Evolutionary conservation across 768 basidiomycete genomes (phyloP).

Genomic region (Tricholoma bakamatsutake): DNA sequence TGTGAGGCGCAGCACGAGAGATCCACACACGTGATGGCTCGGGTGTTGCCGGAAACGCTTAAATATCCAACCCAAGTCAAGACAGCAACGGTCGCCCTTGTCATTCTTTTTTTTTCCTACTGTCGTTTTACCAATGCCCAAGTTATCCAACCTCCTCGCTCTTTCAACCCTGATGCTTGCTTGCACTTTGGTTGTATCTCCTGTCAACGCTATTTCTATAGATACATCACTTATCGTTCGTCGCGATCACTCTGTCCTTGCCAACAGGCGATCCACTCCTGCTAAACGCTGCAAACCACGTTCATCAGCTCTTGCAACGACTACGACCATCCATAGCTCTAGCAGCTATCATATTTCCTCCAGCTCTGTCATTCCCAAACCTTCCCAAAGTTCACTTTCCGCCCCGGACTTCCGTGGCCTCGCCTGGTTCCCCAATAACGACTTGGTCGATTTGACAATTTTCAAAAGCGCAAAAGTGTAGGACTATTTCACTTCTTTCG

Average conservation of each 20-base stretch:
- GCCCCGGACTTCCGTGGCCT: conserved; percentile 12
- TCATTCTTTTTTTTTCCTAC: too few relatives aligned
- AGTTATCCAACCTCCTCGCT: conserved; percentile 53
- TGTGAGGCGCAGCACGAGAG: too few relatives aligned
- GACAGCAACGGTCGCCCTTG: too few relatives aligned
- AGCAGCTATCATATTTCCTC: conserved; percentile 5
- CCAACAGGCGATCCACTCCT: conserved; percentile 39
- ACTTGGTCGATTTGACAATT: too few relatives aligned
- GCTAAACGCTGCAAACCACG: conserved; percentile 55
- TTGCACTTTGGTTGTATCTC: conserved; percentile 38
- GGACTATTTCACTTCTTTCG: too few relatives aligned
- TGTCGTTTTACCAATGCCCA: conserved; percentile 31
- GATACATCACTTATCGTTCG: conserved; percentile 42
- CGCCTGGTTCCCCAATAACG: not conserved
- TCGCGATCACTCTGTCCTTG: conserved; percentile 39
- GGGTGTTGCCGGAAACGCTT: too few relatives aligned
- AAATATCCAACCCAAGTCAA: too few relatives aligned
- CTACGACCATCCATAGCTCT: conserved; percentile 4
- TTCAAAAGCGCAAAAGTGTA: too few relatives aligned
- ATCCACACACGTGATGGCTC: too few relatives aligned
- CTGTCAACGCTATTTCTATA: conserved; percentile 49
- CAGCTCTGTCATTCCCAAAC: conserved; percentile 10
- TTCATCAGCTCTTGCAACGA: conserved; percentile 24
- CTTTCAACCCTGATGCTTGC: conserved; percentile 54
- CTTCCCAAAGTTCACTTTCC: conserved; percentile 10